These are phyloP conservation scores for Sechiopsis laciniata DNA, from an alignment of 306 rosid species.

Conservation along the genomic window DNA sequence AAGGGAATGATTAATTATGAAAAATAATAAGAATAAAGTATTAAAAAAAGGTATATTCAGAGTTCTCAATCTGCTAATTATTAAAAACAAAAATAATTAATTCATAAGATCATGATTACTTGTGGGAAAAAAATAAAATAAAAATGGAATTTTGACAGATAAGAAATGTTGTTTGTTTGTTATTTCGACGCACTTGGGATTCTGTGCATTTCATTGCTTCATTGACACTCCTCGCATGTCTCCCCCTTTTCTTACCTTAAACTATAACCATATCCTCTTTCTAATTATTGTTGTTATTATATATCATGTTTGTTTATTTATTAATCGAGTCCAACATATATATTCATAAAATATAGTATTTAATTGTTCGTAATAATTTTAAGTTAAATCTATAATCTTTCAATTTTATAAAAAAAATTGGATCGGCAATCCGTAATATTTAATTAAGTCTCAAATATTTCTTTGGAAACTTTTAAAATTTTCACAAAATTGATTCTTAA, in stretches of 20 bases:
- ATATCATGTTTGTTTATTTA: no score
- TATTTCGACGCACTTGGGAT: conserved; percentile 8
- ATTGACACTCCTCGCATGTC: conserved; percentile 22
- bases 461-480: no score
- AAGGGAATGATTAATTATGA: no score
- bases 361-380: no score
- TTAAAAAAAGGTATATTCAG: neutral
- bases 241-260: conserved; percentile 11
- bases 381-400: no score
- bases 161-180: conserved; percentile 15
- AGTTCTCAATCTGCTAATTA: neutral
- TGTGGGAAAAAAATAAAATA: neutral
- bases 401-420: no score
- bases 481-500: no score
- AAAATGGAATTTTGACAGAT: conserved; percentile 4
- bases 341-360: no score
- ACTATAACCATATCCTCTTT: neutral
- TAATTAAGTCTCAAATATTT: no score
- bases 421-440: no score
- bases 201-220: conserved; percentile 23
- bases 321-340: no score
- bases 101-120: conserved; percentile 7
- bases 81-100: neutral
- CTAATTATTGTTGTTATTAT: no score
- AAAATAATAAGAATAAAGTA: neutral